These are phyloP conservation scores for Solanum arcanum DNA, from an alignment of 257 asterid species.

Conservation along the genomic window DNA sequence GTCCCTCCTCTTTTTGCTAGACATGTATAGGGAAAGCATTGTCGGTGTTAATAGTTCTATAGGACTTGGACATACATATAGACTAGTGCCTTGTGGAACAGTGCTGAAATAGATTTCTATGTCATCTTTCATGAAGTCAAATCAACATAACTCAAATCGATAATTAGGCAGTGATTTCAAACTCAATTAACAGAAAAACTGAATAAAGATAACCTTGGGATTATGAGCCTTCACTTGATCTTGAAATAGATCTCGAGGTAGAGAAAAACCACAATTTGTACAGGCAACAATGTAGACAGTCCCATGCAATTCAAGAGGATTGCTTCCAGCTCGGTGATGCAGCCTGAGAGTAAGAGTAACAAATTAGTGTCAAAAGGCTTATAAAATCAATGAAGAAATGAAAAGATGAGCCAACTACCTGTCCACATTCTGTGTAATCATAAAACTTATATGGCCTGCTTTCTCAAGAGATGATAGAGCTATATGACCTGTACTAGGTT, in stretches of 20 bases:
- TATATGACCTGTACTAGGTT: slow-evolving; percentile 79
- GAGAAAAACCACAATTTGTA: slow-evolving; percentile 66
- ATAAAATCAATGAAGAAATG: background rate
- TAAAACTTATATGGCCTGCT: slow-evolving; percentile 53
- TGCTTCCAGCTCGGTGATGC: slow-evolving; percentile 96
- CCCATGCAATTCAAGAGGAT: slow-evolving; percentile 94
- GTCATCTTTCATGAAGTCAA: background rate
- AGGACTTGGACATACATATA: background rate
- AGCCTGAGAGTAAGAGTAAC: slow-evolving; percentile 37
- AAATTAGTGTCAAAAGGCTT: background rate
- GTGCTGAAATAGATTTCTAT: background rate
- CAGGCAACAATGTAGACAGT: slow-evolving; percentile 81
- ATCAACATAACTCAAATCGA: background rate
- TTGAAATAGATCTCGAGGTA: slow-evolving; percentile 69
- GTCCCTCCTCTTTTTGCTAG: background rate
- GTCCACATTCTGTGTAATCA: slow-evolving; percentile 93
- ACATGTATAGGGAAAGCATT: background rate
- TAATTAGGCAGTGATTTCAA: background rate
- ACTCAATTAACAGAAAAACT: background rate
- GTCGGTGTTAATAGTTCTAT: background rate
- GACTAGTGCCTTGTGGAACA: background rate
- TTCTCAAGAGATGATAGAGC: slow-evolving; percentile 87
- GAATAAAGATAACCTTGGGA: slow-evolving; percentile 52
- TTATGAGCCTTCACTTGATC: slow-evolving; percentile 86
- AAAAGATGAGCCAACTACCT: slow-evolving; percentile 38